Evolutionary conservation across 179 eudicot genomes (phyloP).

Genomic region (Dionaea muscipula): DNA sequence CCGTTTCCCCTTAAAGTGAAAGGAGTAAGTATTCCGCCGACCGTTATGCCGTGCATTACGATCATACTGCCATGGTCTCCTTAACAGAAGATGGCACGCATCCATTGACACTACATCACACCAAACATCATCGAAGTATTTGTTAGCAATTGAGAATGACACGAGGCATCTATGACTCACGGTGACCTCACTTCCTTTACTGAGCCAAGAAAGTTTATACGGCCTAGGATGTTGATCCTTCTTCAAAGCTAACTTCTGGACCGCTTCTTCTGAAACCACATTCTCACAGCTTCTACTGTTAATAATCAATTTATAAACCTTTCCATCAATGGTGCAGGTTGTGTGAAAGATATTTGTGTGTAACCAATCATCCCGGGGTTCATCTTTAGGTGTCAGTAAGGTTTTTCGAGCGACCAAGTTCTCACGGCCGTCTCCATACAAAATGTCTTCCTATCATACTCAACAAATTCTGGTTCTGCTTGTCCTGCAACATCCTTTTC

Average conservation of each 20-base stretch:
- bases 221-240: neutral
- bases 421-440: no score
- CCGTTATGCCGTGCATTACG: neutral
- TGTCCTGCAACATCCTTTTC: no score
- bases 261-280: neutral
- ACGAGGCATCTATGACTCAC: neutral
- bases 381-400: no score
- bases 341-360: neutral
- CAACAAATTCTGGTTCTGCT: no score
- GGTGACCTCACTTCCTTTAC: neutral
- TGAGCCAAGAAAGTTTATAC: neutral
- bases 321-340: neutral
- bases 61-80: slow-evolving; percentile 10
- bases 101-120: slow-evolving; percentile 10
- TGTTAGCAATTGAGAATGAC: slow-evolving; percentile 1
- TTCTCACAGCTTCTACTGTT: slow-evolving; percentile 4
- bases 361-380: no score
- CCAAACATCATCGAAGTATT: slow-evolving; percentile 1
- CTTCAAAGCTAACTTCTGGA: neutral
- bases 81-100: slow-evolving; percentile 6
- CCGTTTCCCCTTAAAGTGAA: neutral
- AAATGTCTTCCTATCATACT: no score
- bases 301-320: slow-evolving; percentile 1
- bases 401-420: no score
- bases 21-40: neutral